Evolutionary conservation across 768 basidiomycete species (phyloP).

Genomic region (Trametes cinnabarina): DNA sequence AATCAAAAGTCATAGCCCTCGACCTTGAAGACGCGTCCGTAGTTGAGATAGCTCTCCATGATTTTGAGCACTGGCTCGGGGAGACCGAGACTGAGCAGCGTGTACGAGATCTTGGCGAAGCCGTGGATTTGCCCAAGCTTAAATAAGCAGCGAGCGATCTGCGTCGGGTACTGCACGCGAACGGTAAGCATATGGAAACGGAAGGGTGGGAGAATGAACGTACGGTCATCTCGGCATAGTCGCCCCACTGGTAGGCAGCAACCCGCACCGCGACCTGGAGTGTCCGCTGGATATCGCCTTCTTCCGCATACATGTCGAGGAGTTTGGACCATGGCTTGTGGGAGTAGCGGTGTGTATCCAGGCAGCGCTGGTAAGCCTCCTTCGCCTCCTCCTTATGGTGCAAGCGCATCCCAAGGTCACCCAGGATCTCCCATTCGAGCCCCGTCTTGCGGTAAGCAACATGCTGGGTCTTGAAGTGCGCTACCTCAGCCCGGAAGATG

Average conservation of each 20-base stretch:
- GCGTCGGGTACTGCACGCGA: constrained; percentile 72
- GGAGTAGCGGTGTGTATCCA: constrained; percentile 83
- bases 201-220: constrained; percentile 31
- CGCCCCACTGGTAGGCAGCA: constrained; percentile 88
- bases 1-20: constrained; percentile 76
- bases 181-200: not conserved
- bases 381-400: constrained; percentile 99
- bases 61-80: constrained; percentile 88
- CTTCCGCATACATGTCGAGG: constrained; percentile 95
- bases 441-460: constrained; percentile 97
- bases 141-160: constrained; percentile 87
- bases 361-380: constrained; percentile 93
- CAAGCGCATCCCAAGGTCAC: constrained; percentile 88
- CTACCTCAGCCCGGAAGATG: constrained; percentile 97
- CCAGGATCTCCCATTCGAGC: constrained; percentile 96
- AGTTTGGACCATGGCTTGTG: constrained; percentile 92
- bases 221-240: constrained; percentile 87
- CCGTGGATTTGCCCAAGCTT: constrained; percentile 93
- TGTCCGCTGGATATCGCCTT: constrained; percentile 87
- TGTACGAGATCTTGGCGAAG: constrained; percentile 90
- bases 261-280: constrained; percentile 92
- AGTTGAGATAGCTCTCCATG: constrained; percentile 88
- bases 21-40: constrained; percentile 84
- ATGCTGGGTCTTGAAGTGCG: constrained; percentile 98
- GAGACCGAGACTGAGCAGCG: constrained; percentile 89